These are phyloP conservation scores for Sarocladium strictum DNA, from an alignment of 2,329 filamentous ascomycete genomes.

Conservation along the genomic window DNA sequence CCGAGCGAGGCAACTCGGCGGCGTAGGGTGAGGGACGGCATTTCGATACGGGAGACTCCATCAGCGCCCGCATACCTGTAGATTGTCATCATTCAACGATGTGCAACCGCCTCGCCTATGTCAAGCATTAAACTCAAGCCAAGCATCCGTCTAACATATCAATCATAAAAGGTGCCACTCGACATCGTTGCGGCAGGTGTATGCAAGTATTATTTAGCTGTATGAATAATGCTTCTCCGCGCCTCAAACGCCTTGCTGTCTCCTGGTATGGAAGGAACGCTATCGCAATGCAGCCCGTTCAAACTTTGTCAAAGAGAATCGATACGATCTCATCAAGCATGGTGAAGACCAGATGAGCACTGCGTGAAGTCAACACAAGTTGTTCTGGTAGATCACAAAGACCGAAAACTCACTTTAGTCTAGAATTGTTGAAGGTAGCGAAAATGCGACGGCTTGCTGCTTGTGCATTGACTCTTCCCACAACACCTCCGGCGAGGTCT, in stretches of 20 bases:
- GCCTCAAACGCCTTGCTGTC: background rate
- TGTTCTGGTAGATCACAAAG: background rate
- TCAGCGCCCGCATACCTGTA: background rate
- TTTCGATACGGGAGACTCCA: background rate
- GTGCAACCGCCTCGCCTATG: too few relatives aligned
- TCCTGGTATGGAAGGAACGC: background rate
- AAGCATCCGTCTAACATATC: background rate
- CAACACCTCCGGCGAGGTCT: constrained; percentile 86
- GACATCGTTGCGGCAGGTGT: background rate
- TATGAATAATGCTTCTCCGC: background rate
- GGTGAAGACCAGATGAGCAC: constrained; percentile 63
- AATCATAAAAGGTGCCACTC: background rate
- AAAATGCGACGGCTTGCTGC: constrained; percentile 83
- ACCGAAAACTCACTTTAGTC: constrained; percentile 77
- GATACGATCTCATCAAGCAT: constrained; percentile 65
- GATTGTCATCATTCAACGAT: too few relatives aligned
- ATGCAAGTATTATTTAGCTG: background rate
- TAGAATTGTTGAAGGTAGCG: constrained; percentile 83
- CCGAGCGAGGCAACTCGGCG: background rate
- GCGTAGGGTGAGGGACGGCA: constrained; percentile 1
- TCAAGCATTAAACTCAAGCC: too few relatives aligned
- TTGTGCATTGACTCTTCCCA: constrained; percentile 86
- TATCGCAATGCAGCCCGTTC: background rate
- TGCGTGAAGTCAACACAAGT: constrained; percentile 23
- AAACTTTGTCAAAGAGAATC: constrained; percentile 51